These are phyloP conservation scores for Nakazawaea anatomiae DNA, from an alignment of 805 yeast genomes.

Conservation along the genomic window DNA sequence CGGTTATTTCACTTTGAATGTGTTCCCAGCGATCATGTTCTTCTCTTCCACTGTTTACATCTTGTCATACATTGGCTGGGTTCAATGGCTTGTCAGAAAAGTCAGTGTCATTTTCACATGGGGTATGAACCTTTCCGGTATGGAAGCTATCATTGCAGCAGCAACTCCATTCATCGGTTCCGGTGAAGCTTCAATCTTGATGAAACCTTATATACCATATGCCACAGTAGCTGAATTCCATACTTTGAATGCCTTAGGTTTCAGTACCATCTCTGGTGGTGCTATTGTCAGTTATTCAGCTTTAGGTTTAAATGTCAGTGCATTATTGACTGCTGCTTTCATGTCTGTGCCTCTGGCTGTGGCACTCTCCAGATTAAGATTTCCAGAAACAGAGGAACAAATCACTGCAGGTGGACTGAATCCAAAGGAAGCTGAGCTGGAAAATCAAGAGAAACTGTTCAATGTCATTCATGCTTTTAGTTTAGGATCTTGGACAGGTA, in stretches of 20 bases:
- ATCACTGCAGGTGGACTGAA: conserved; percentile 42
- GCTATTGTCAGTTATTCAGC: conserved; percentile 59
- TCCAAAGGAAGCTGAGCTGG: conserved; percentile 36
- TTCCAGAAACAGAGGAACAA: conserved; percentile 56
- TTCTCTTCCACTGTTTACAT: conserved; percentile 59
- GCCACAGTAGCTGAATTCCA: conserved; percentile 57
- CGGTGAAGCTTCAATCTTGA: conserved; percentile 58
- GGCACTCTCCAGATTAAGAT: conserved; percentile 53
- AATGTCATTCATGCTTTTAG: conserved; percentile 41
- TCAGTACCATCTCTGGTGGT: conserved; percentile 60
- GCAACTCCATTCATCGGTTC: conserved; percentile 64
- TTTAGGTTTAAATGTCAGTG: conserved; percentile 56
- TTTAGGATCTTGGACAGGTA: conserved; percentile 47
- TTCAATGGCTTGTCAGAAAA: conserved; percentile 56
- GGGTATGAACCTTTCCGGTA: conserved; percentile 54
- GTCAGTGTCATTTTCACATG: conserved; percentile 55
- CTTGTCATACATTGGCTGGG: conserved; percentile 51
- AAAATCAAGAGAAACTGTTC: conserved; percentile 20
- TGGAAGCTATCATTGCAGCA: conserved; percentile 61
- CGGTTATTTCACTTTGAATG: conserved; percentile 49
- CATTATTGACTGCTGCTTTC: conserved; percentile 59
- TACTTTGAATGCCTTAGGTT: conserved; percentile 57
- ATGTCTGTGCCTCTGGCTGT: conserved; percentile 64
- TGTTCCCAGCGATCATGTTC: conserved; percentile 57
- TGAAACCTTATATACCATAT: conserved; percentile 53